phyloP scores from a whole-genome alignment of 257 asterid genomes.

The Henckelia pumila region DNA sequence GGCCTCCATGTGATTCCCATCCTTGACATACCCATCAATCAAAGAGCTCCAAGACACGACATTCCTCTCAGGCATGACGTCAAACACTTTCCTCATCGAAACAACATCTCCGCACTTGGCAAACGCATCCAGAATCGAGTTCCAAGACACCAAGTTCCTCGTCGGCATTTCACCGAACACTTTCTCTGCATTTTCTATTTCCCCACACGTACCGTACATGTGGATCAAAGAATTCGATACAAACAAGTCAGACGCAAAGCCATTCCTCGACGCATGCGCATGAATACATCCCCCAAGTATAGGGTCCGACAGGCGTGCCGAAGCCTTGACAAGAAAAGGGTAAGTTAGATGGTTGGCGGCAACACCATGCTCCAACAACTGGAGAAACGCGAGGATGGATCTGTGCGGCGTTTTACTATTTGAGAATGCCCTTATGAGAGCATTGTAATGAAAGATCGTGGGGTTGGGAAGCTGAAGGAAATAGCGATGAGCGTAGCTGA shows the following conservation, averaged over 20 bases:
- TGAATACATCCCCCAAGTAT: conserved; percentile 47
- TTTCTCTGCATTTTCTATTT: conserved; percentile 38
- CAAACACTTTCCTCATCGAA: conserved; percentile 55
- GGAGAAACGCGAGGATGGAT: conserved; percentile 35
- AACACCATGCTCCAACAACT: conserved; percentile 42
- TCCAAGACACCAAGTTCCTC: conserved; percentile 67
- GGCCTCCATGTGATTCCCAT: conserved; percentile 44
- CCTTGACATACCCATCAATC: conserved; percentile 77
- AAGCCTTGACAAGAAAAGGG: conserved; percentile 71
- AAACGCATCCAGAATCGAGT: conserved; percentile 67
- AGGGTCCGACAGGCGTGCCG: conserved; percentile 41
- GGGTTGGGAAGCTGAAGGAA: conserved; percentile 49
- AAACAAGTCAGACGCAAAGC: conserved; percentile 43
- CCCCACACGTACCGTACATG: conserved; percentile 57
- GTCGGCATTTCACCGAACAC: conserved; percentile 67
- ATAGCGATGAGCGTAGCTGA: conserved; percentile 44
- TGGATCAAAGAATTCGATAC: conserved; percentile 67
- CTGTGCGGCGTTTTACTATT: conserved; percentile 44
- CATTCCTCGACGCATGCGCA: conserved; percentile 40
- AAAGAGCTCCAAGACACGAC: conserved; percentile 88
- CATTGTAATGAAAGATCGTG: conserved; percentile 48
- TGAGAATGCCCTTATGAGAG: conserved; percentile 55
- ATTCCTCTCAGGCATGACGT: conserved; percentile 56
- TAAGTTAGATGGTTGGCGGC: conserved; percentile 51
- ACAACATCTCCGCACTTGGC: conserved; percentile 62